A percentile compares a stretch with the other conserved stretches of the same genome.
These are phyloP conservation scores for Nephelium lappaceum DNA, from an alignment of 345 rosid species.

Conservation along the genomic window DNA sequence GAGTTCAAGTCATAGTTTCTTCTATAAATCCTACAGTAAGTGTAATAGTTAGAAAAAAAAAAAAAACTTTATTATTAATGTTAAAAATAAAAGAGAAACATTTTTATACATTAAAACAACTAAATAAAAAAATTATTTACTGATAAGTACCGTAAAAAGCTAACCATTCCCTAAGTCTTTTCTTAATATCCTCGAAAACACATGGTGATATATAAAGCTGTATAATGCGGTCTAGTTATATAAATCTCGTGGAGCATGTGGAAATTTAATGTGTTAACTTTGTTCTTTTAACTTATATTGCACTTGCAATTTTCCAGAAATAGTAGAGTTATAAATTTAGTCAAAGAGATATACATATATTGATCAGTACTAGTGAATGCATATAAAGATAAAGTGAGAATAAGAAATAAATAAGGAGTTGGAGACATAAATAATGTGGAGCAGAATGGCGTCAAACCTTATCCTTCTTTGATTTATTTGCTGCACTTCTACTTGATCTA, in stretches of 20 bases:
- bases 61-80: too few species aligned
- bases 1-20: too few species aligned
- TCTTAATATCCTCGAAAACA: neutral
- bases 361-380: neutral
- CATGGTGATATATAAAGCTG: neutral
- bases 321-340: neutral
- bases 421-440: neutral
- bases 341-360: neutral
- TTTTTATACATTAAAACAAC: too few species aligned
- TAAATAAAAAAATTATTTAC: too few species aligned
- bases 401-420: neutral
- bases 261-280: too few species aligned
- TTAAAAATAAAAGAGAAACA: too few species aligned
- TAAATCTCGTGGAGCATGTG: neutral
- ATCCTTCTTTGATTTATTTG: constrained; percentile 6
- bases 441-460: neutral
- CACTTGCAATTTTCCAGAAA: neutral
- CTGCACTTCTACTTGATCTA: neutral
- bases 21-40: too few species aligned
- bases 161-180: neutral
- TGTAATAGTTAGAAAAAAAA: too few species aligned
- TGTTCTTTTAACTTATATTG: neutral
- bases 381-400: neutral
- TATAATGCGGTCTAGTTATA: neutral
- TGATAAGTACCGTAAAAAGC: too few species aligned